phyloP scores from a whole-genome alignment of 306 rosid species.

The Neltuma alba region DNA sequence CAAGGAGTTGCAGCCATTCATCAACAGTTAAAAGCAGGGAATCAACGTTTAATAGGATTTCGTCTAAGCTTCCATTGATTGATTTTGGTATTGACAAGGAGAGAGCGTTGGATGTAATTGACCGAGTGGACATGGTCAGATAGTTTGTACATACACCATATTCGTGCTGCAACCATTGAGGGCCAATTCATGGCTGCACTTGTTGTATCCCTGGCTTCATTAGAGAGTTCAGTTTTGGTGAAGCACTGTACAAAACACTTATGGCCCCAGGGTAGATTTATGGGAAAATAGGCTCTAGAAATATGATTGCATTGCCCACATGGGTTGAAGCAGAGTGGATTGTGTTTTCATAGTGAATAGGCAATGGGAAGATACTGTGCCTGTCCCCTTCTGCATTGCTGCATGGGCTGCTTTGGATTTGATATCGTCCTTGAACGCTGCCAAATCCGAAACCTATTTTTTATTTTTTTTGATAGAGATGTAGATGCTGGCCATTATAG shows the following conservation, averaged over 20 bases:
- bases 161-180: constrained; percentile 34
- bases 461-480: neutral
- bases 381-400: constrained; percentile 27
- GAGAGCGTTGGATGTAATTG: constrained; percentile 65
- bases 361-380: constrained; percentile 28
- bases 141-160: constrained; percentile 41
- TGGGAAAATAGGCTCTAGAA: constrained; percentile 26
- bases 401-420: constrained; percentile 34
- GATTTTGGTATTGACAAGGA: constrained; percentile 58
- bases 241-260: constrained; percentile 20
- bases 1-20: constrained; percentile 66
- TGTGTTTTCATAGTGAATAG: constrained; percentile 40
- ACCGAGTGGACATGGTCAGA: constrained; percentile 52
- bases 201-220: constrained; percentile 30
- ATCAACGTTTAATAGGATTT: constrained; percentile 43
- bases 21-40: constrained; percentile 53
- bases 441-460: constrained; percentile 23
- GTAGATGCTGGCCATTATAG: constrained; percentile 9
- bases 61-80: constrained; percentile 56
- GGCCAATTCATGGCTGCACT: constrained; percentile 31
- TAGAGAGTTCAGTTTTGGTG: constrained; percentile 35
- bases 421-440: constrained; percentile 20
- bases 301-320: constrained; percentile 18
- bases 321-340: constrained; percentile 31
- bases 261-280: constrained; percentile 21